Evolutionary conservation across 768 basidiomycete genomes (phyloP).

Genomic region (Tylopilus sp.): DNA sequence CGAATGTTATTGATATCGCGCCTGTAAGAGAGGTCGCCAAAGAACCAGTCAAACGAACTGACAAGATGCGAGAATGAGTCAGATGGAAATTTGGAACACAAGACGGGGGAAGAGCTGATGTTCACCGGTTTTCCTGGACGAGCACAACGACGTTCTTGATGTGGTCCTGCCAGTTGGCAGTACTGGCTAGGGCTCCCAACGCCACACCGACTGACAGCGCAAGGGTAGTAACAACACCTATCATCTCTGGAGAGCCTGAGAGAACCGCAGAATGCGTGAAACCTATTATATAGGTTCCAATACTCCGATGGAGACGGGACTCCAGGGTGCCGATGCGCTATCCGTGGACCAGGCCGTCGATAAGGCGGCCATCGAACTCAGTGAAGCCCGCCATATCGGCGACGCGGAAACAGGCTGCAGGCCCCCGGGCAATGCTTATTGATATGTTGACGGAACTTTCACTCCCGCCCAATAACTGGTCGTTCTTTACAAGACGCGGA

Average conservation of each 20-base stretch:
- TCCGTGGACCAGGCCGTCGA: background rate
- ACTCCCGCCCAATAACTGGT: too few species aligned
- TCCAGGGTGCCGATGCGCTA: too few species aligned
- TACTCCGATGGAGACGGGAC: background rate
- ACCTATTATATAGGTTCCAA: conserved; percentile 10
- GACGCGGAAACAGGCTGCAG: too few species aligned
- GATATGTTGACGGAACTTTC: too few species aligned
- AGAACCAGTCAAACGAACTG: conserved; percentile 26
- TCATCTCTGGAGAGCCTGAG: conserved; percentile 8
- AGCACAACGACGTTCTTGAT: conserved; percentile 28
- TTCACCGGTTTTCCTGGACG: conserved; percentile 26
- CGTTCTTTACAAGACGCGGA: too few species aligned
- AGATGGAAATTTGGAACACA: too few species aligned
- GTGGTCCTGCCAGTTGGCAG: conserved; percentile 20
- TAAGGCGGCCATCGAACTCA: background rate
- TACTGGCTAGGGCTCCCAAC: background rate
- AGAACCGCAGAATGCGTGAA: too few species aligned
- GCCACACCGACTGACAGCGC: background rate
- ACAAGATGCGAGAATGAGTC: background rate
- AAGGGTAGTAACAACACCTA: conserved; percentile 4
- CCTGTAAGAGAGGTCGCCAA: conserved; percentile 27
- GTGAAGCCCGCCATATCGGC: background rate
- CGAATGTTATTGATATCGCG: conserved; percentile 23
- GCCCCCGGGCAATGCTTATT: too few species aligned
- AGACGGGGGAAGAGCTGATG: too few species aligned